Percentiles rank a stretch among this genome's conserved stretches.
Evolutionary conservation across 2,329 filamentous ascomycete species (phyloP).

Genomic region (Beauveria australis): DNA sequence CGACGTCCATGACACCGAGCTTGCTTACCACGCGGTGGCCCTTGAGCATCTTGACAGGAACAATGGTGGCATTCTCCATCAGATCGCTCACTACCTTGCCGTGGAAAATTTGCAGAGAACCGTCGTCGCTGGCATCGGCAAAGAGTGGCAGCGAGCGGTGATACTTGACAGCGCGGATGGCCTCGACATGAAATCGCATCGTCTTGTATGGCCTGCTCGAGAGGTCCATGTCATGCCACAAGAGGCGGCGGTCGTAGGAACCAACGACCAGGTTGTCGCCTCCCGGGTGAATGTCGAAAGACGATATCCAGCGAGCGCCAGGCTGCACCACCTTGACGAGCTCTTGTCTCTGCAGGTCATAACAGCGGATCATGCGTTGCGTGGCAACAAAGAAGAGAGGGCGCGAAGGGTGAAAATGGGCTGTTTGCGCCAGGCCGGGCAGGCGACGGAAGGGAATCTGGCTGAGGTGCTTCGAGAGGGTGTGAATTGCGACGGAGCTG

Average conservation of each 20-base stretch:
- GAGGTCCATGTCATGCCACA: constrained; percentile 96
- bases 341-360: constrained; percentile 86
- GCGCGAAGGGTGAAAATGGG: constrained; percentile 88
- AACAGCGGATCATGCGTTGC: constrained; percentile 84
- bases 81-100: constrained; percentile 90
- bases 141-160: constrained; percentile 81
- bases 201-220: constrained; percentile 91
- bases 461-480: constrained; percentile 86
- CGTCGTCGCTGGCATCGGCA: constrained; percentile 91
- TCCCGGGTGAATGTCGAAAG: constrained; percentile 84
- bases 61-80: constrained; percentile 94
- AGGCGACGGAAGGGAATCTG: constrained; percentile 82
- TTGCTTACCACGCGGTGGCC: constrained; percentile 83
- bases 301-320: constrained; percentile 87
- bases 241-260: constrained; percentile 83
- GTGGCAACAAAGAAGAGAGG: constrained; percentile 96
- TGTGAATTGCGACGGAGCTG: constrained; percentile 86
- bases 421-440: constrained; percentile 72
- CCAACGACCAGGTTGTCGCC: constrained; percentile 93
- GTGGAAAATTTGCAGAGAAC: constrained; percentile 91
- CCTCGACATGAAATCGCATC: constrained; percentile 86
- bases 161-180: constrained; percentile 81
- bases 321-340: constrained; percentile 90
- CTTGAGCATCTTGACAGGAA: constrained; percentile 86
- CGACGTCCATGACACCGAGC: constrained; percentile 84